Percentiles rank a stretch among this genome's conserved stretches.
phyloP scores from a whole-genome alignment of 495 filamentous ascomycete genomes.

The Ramalina peruviana region DNA sequence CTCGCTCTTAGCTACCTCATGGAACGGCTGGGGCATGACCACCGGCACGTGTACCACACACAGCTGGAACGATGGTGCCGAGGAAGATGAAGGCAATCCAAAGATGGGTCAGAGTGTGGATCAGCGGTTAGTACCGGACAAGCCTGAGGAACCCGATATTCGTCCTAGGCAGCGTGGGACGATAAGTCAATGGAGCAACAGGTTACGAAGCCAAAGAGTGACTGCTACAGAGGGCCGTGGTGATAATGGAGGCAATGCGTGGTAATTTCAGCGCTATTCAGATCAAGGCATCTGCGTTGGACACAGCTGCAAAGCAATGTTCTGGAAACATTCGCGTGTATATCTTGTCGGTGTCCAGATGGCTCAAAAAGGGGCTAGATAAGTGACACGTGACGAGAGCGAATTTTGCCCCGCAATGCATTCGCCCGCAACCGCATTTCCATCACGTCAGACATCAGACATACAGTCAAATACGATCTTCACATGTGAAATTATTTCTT shows the following conservation, averaged over 20 bases:
- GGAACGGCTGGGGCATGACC: conserved; percentile 59
- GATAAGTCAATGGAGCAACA: conserved; percentile 3
- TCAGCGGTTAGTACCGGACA: conserved; percentile 30
- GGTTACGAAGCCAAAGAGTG: conserved; percentile 14
- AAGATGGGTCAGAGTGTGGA: conserved; percentile 41
- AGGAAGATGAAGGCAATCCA: conserved; percentile 51
- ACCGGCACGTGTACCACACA: conserved; percentile 65
- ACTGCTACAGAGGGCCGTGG: conserved; percentile 10
- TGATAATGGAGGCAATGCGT: conserved; percentile 11
- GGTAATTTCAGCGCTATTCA: not conserved
- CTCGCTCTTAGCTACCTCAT: conserved; percentile 48
- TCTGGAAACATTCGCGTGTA: no score
- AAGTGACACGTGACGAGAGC: no score
- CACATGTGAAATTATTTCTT: no score
- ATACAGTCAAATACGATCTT: no score
- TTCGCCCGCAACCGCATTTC: no score
- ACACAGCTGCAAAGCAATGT: no score
- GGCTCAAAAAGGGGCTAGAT: no score
- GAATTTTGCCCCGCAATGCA: no score
- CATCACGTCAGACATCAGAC: no score
- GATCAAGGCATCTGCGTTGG: no score
- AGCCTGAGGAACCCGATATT: conserved; percentile 13
- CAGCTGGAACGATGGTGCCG: conserved; percentile 53
- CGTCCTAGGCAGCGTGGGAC: not conserved
- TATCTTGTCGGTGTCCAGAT: no score